Evolutionary conservation across 2,329 filamentous ascomycete species (phyloP), one percentile per base, ranked within the genome.

Genomic region (Fusarium hainanense): DNA sequence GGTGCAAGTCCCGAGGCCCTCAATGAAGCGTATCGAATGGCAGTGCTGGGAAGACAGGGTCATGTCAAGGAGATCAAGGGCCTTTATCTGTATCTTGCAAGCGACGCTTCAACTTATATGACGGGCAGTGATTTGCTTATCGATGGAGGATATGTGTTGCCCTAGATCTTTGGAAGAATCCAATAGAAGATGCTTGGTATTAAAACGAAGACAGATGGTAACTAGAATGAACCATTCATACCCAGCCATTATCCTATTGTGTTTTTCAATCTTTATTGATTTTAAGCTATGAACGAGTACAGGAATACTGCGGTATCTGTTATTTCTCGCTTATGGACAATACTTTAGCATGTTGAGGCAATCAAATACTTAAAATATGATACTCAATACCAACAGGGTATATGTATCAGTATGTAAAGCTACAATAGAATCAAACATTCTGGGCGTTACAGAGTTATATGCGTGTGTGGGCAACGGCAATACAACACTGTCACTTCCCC

Each of bases 51-150:
- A 40, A 84, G 88, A 64, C 84, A 89, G 66, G 88, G 86, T 27
- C 85, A 90, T 73, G 87, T 88, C 6, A 89, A 88, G 81, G 89
- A 90, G 81, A 81, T 90, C 68, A 90, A 90, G 83, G 88, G 87
- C 7, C 77, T 85, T 16, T 87, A 86, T 68, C 76, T 87, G 40
- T 87, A 86, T 72, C 77, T 87, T 30, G 83, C 82, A n/a, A 85
- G 83, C 28, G 83, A 85, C 62, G 85, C 85, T 3, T 70, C 66
- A 14, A 70, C 67, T 10, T 70, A 70, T 20, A 70, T 70, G 66
- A 70, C 67, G 2, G 67, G 67, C 6, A 70, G 66, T 11, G 67
- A 70, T 20, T 21, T 70, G 18, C 54, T 70, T 6, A 67, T 70
- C 8, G 67, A 70, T 40, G 67, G 67, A 58, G 67, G 67, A 12